These are phyloP conservation scores for Alternaria sp. DNA, from an alignment of 2,329 filamentous ascomycete species.

Conservation along the genomic window DNA sequence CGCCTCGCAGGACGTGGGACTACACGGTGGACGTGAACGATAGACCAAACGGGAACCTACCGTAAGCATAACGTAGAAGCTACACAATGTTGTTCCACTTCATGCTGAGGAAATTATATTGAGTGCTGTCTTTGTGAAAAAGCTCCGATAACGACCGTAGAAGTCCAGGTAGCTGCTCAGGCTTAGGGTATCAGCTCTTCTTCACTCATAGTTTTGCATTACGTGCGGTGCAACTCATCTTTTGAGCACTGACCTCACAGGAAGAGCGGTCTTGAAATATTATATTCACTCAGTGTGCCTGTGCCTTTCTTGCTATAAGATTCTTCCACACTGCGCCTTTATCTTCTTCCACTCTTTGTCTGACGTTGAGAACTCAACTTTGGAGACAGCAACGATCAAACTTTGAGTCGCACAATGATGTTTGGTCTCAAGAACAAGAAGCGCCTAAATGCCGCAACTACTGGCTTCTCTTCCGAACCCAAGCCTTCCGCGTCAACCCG, in stretches of 20 bases:
- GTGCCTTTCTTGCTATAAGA: neutral
- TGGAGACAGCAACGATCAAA: neutral
- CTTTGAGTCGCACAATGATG: neutral
- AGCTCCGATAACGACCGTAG: neutral
- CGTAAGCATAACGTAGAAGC: neutral
- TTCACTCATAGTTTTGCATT: neutral
- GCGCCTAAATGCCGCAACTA: neutral
- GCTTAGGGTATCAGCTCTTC: neutral
- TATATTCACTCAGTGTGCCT: neutral
- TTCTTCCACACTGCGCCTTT: neutral
- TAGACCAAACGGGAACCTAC: neutral
- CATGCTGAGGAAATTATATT: neutral
- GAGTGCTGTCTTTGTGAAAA: neutral
- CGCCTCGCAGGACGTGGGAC: neutral
- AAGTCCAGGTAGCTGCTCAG: neutral
- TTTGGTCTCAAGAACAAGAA: neutral
- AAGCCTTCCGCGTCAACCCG: neutral
- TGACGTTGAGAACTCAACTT: neutral
- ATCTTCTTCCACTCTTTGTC: neutral
- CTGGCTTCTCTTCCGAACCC: neutral
- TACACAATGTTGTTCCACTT: neutral
- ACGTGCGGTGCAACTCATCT: neutral
- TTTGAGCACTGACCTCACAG: neutral
- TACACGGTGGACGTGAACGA: neutral
- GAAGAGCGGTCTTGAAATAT: neutral